Evolutionary conservation across 495 filamentous ascomycete genomes (phyloP).

Genomic region (Trichoderma erinaceum): DNA sequence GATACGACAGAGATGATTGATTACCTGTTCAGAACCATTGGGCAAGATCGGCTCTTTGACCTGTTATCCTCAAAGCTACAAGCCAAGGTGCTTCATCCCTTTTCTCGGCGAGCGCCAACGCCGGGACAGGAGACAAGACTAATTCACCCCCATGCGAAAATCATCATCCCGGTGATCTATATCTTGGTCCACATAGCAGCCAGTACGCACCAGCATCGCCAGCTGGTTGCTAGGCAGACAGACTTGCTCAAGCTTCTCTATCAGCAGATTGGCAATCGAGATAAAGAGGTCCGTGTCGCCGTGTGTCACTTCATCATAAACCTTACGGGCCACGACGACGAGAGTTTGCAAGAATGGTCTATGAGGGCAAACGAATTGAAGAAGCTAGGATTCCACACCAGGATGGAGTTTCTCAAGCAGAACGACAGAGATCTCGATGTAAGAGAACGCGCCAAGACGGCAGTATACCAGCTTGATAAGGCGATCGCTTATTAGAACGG

Average conservation of each 20-base stretch:
- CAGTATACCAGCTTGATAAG: slow-evolving; percentile 56
- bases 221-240: slow-evolving; percentile 51
- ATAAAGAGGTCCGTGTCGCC: slow-evolving; percentile 62
- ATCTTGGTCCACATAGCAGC: slow-evolving; percentile 83
- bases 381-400: slow-evolving; percentile 62
- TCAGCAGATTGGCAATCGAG: slow-evolving; percentile 64
- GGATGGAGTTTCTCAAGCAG: slow-evolving; percentile 55
- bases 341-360: slow-evolving; percentile 46
- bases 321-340: slow-evolving; percentile 71
- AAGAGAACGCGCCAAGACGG: slow-evolving; percentile 74
- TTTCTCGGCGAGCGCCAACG: slow-evolving; percentile 26
- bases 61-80: slow-evolving; percentile 68
- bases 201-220: slow-evolving; percentile 66
- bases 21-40: slow-evolving; percentile 68
- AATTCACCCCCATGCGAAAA: slow-evolving; percentile 58
- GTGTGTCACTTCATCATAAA: slow-evolving; percentile 80
- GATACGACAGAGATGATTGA: slow-evolving; percentile 68
- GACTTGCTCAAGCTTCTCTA: slow-evolving; percentile 58
- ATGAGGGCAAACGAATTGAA: slow-evolving; percentile 61
- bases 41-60: slow-evolving; percentile 66
- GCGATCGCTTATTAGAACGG: background rate
- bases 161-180: slow-evolving; percentile 66
- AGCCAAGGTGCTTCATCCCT: slow-evolving; percentile 46
- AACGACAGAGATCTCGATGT: slow-evolving; percentile 76
- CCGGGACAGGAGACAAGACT: slow-evolving; percentile 33